phyloP scores from a whole-genome alignment of 306 rosid species.

The Vachellia pachyceras region DNA sequence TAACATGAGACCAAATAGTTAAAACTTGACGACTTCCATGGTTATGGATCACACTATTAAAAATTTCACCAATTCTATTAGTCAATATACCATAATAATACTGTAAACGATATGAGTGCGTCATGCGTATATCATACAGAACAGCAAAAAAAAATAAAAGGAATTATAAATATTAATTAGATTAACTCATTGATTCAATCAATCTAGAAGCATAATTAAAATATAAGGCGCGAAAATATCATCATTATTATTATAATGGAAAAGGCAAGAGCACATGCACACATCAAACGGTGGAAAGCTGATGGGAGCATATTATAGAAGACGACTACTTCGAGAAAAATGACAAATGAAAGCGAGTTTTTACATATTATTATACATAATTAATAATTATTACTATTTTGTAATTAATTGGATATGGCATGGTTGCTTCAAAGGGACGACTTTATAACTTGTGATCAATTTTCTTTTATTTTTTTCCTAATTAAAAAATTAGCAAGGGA shows the following conservation, averaged over 20 bases:
- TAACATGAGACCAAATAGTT: not conserved
- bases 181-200: conserved; percentile 4
- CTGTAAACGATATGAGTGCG: conserved; percentile 10
- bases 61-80: not conserved
- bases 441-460: not conserved
- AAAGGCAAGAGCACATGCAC: conserved; percentile 10
- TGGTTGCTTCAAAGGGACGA: conserved; percentile 22
- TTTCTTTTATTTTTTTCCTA: not conserved
- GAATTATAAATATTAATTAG: not conserved
- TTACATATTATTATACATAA: not conserved
- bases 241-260: not conserved
- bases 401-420: conserved; percentile 2
- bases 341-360: conserved; percentile 7
- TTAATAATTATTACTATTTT: not conserved
- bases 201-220: conserved; percentile 27
- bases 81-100: not conserved
- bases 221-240: not conserved
- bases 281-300: conserved; percentile 10
- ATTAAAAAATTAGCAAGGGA: not conserved
- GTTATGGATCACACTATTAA: not conserved
- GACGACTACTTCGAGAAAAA: conserved; percentile 21
- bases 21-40: not conserved
- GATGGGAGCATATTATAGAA: not conserved
- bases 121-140: conserved; percentile 25
- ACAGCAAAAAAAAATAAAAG: not conserved